Percentiles rank a stretch among this genome's conserved stretches.
phyloP scores from a whole-genome alignment of 352 stramenopile genomes.

The Blastocystis sp. region DNA sequence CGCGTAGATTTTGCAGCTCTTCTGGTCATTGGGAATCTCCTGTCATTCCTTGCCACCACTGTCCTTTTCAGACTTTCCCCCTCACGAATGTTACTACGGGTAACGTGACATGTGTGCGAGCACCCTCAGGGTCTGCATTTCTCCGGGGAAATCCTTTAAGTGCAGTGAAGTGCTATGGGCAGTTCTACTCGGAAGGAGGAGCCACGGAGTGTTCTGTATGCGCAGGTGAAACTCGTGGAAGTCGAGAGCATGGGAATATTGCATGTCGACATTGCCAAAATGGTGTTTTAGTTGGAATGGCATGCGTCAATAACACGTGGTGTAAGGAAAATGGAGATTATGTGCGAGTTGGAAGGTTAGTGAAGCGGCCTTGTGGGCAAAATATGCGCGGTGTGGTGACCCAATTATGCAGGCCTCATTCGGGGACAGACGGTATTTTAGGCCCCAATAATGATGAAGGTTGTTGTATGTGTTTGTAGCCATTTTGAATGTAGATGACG shows the following conservation, averaged over 20 bases:
- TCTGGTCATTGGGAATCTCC: neutral
- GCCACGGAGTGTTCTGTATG: constrained; percentile 5
- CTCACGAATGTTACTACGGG: neutral
- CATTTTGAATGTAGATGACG: neutral
- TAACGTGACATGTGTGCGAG: neutral
- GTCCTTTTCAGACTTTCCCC: neutral
- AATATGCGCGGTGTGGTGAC: neutral
- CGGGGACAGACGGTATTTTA: neutral
- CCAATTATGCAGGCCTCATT: neutral
- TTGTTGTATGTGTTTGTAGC: neutral
- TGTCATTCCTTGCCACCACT: neutral
- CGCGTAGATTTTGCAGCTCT: neutral
- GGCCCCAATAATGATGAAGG: neutral
- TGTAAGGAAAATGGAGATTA: neutral
- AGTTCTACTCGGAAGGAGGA: constrained; percentile 39
- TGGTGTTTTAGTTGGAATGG: neutral
- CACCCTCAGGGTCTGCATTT: constrained; percentile 6
- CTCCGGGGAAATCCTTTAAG: neutral
- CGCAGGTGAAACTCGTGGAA: constrained; percentile 3
- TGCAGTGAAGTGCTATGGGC: constrained; percentile 11
- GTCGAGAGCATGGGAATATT: constrained; percentile 1
- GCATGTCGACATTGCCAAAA: constrained; percentile 9
- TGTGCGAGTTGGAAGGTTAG: neutral
- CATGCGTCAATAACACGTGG: neutral
- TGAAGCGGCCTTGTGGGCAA: neutral